Percentiles rank a stretch among this genome's conserved stretches.
These are phyloP conservation scores for Eucalyptus marginata DNA, from an alignment of 345 rosid genomes.

Conservation along the genomic window DNA sequence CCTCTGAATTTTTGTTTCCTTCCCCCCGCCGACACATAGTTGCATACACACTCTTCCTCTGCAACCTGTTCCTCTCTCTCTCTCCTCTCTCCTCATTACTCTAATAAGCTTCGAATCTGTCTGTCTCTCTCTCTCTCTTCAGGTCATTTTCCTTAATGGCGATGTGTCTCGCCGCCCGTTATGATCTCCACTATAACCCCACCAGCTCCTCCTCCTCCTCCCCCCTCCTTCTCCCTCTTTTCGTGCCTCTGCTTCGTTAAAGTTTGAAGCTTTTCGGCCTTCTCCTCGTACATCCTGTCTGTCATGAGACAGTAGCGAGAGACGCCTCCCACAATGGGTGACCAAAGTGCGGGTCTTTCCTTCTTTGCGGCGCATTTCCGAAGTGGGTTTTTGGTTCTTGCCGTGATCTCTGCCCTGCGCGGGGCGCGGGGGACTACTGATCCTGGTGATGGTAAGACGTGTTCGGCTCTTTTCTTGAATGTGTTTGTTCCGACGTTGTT, in stretches of 20 bases:
- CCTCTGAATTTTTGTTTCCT: not conserved
- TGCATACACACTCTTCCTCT: not conserved
- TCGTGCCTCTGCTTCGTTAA: not conserved
- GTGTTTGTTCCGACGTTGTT: not conserved
- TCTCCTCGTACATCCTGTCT: not conserved
- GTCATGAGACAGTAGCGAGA: not conserved
- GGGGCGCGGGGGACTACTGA: constrained; percentile 24
- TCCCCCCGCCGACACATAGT: constrained; percentile 4
- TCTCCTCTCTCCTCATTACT: not conserved
- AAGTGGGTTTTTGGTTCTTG: not conserved
- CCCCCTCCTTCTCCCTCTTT: not conserved
- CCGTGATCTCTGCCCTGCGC: constrained; percentile 3
- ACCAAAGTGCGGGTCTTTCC: not conserved
- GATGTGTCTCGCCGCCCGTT: not conserved
- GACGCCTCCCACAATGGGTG: not conserved
- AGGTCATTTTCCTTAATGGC: not conserved
- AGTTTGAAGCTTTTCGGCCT: not conserved
- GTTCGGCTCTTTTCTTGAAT: not conserved
- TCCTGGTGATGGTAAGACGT: constrained; percentile 22
- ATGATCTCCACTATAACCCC: not conserved
- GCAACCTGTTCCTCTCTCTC: not conserved
- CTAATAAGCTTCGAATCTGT: constrained; percentile 6
- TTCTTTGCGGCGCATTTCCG: not conserved
- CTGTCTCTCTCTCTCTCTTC: not conserved
- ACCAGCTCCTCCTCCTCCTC: not conserved